Evolutionary conservation across 768 basidiomycete genomes (phyloP).

Genomic region (Gelatoporia subvermispora): DNA sequence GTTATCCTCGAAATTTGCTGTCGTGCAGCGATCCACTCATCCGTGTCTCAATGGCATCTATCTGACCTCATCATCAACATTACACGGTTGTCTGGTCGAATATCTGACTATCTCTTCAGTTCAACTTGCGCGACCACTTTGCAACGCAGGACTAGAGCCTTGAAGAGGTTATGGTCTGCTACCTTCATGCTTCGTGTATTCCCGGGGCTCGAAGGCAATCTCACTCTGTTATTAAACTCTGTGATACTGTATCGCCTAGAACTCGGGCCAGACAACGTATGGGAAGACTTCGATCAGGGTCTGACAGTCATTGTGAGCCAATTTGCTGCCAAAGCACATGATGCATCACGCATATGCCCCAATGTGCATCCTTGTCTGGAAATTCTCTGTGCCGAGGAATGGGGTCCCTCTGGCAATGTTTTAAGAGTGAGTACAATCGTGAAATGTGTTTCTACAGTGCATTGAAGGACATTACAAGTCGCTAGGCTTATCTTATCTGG

Average conservation of each 20-base stretch:
- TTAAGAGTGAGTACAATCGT: conserved; percentile 12
- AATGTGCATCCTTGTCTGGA: conserved; percentile 27
- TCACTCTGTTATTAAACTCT: not conserved
- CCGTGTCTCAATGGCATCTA: conserved; percentile 45
- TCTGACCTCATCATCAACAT: conserved; percentile 41
- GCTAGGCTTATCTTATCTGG: conserved; percentile 27
- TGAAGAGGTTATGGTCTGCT: conserved; percentile 35
- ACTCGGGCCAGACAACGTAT: conserved; percentile 34
- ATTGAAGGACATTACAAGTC: conserved; percentile 11
- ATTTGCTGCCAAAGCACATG: conserved; percentile 20
- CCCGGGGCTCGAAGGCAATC: not conserved
- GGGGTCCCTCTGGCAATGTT: conserved; percentile 24
- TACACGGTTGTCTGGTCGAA: conserved; percentile 33
- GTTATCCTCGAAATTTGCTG: conserved; percentile 41
- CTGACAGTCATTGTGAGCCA: conserved; percentile 26
- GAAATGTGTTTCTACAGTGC: not conserved
- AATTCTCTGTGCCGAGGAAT: conserved; percentile 34
- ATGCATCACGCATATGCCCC: not conserved
- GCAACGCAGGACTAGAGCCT: conserved; percentile 30
- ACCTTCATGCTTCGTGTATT: conserved; percentile 1
- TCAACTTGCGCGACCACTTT: conserved; percentile 30
- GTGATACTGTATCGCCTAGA: conserved; percentile 39
- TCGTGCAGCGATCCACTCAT: conserved; percentile 32
- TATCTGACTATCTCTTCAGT: conserved; percentile 42
- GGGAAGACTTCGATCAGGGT: conserved; percentile 25